These are phyloP conservation scores for Cucurbita pepo DNA, from an alignment of 306 rosid genomes.

Conservation along the genomic window DNA sequence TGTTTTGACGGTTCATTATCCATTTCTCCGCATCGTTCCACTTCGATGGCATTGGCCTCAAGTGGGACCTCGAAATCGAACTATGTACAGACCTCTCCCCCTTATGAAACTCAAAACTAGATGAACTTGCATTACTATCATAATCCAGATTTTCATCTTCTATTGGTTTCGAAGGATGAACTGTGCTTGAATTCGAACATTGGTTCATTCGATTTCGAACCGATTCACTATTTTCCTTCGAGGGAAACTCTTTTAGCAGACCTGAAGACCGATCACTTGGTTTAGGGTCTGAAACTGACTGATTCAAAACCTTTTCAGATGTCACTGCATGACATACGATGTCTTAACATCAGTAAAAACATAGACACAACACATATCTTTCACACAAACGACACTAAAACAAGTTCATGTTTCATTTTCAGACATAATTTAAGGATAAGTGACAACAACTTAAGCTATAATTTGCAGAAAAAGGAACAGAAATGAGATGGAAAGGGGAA, in stretches of 20 bases:
- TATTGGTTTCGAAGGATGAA: constrained; percentile 35
- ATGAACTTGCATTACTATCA: constrained; percentile 94
- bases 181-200: constrained; percentile 34
- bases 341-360: constrained; percentile 11
- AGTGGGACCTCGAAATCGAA: constrained; percentile 34
- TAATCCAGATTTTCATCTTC: constrained; percentile 88
- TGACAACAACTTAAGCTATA: not conserved
- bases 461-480: not conserved
- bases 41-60: constrained; percentile 77
- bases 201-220: constrained; percentile 31
- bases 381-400: not conserved
- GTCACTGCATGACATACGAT: constrained; percentile 31
- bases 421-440: not conserved
- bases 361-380: not conserved
- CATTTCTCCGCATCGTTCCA: constrained; percentile 98
- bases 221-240: constrained; percentile 24
- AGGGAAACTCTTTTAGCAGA: constrained; percentile 24
- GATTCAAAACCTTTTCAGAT: constrained; percentile 25
- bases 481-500: not conserved
- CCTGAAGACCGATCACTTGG: constrained; percentile 4
- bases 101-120: constrained; percentile 91
- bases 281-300: constrained; percentile 1
- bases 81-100: constrained; percentile 57
- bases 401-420: not conserved
- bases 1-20: constrained; percentile 61